Percentiles rank a stretch among this genome's conserved stretches.
phyloP scores from a whole-genome alignment of 2,329 filamentous ascomycete species.

The Claviceps capensis region DNA sequence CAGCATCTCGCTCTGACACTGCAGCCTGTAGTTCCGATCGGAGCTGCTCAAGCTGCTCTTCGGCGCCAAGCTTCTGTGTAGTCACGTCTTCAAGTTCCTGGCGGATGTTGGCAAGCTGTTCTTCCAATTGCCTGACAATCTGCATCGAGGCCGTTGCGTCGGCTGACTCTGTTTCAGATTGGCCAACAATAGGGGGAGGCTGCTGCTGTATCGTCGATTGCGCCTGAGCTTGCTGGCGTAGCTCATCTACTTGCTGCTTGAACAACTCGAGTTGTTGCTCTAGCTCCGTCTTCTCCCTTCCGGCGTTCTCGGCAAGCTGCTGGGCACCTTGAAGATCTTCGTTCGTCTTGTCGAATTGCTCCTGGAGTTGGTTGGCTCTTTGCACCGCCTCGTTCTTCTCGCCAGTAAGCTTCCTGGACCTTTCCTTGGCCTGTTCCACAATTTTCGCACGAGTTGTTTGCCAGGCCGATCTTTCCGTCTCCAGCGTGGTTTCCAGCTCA shows the following conservation, averaged over 20 bases:
- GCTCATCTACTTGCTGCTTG: slow-evolving; percentile 26
- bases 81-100: slow-evolving; percentile 53
- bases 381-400: slow-evolving; percentile 38
- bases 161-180: slow-evolving; percentile 10
- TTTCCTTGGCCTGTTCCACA: slow-evolving; percentile 49
- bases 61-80: slow-evolving; percentile 54
- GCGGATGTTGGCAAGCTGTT: slow-evolving; percentile 32
- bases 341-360: slow-evolving; percentile 32
- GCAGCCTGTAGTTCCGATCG: slow-evolving; percentile 46
- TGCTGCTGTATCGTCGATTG: slow-evolving; percentile 1
- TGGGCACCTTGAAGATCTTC: slow-evolving; percentile 41
- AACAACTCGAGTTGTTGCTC: slow-evolving; percentile 31
- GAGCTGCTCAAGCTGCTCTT: slow-evolving; percentile 44
- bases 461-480: slow-evolving; percentile 43
- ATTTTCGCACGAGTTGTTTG: slow-evolving; percentile 37
- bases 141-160: slow-evolving; percentile 29
- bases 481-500: slow-evolving; percentile 36
- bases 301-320: slow-evolving; percentile 19
- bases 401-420: slow-evolving; percentile 38
- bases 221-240: slow-evolving; percentile 21
- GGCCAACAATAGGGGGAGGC: background rate
- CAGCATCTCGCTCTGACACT: slow-evolving; percentile 50
- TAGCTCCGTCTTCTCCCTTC: slow-evolving; percentile 20
- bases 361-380: slow-evolving; percentile 38
- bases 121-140: slow-evolving; percentile 33